Conservation (phyloP, 805 yeast genomes). For the Jamesozyma hellenica region DNA sequence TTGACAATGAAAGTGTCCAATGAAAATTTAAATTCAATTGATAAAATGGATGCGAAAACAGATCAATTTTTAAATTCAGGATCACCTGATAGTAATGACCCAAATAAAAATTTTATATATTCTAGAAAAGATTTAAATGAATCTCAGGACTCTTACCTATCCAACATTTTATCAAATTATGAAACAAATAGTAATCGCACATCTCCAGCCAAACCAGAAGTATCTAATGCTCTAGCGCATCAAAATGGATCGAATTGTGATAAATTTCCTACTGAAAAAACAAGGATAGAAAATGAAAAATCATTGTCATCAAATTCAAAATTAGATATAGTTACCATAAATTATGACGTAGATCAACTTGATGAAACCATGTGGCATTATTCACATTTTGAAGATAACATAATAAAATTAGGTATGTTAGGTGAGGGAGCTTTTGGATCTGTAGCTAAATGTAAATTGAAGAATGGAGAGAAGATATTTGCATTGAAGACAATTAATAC, state of each 20-base stretch:
- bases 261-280: not conserved
- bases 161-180: constrained; percentile 18
- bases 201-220: constrained; percentile 8
- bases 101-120: constrained; percentile 5
- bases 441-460: constrained; percentile 67
- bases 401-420: constrained; percentile 56
- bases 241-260: not conserved
- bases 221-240: not conserved
- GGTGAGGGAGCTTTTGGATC: constrained; percentile 97
- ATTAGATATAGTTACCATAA: not conserved
- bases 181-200: constrained; percentile 11
- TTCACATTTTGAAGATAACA: constrained; percentile 41
- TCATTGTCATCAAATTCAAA: not conserved
- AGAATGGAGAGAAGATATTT: constrained; percentile 52
- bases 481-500: constrained; percentile 58
- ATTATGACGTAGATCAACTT: constrained; percentile 41
- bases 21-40: not conserved
- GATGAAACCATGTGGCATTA: constrained; percentile 70
- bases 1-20: constrained; percentile 1
- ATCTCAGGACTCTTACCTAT: constrained; percentile 20
- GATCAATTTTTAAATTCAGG: too few relatives aligned
- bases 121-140: constrained; percentile 7
- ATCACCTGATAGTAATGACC: not conserved
- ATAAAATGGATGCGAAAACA: not conserved
- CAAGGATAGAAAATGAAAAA: not conserved